Evolutionary conservation across 768 basidiomycete genomes (phyloP).

Genomic region (Suillus subalutaceus): DNA sequence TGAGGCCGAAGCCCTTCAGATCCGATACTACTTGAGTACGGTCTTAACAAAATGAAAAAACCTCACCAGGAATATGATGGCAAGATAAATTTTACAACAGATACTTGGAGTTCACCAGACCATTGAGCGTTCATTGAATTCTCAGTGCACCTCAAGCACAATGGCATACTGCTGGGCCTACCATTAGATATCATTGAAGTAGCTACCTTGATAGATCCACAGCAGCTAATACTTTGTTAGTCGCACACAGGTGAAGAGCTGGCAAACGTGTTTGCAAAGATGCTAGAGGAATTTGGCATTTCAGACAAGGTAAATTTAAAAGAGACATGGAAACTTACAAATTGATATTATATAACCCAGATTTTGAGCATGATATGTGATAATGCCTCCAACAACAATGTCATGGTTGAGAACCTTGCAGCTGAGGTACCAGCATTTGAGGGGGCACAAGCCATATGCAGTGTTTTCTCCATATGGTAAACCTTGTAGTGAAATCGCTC

Average conservation of each 20-base stretch:
- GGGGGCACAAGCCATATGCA: too few relatives aligned
- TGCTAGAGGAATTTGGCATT: slow-evolving; percentile 28
- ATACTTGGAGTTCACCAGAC: slow-evolving; percentile 37
- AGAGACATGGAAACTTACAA: too few relatives aligned
- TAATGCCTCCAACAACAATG: too few relatives aligned
- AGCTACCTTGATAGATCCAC: background rate
- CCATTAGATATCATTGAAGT: slow-evolving; percentile 37
- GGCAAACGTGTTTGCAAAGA: slow-evolving; percentile 18
- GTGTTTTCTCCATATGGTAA: slow-evolving; percentile 13
- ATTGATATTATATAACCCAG: slow-evolving; percentile 12
- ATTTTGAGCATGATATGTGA: slow-evolving; percentile 19
- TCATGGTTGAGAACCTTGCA: too few relatives aligned
- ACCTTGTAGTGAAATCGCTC: slow-evolving; percentile 16
- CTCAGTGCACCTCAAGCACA: slow-evolving; percentile 27
- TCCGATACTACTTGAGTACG: too few relatives aligned
- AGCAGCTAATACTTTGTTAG: background rate
- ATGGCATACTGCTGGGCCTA: slow-evolving; percentile 24
- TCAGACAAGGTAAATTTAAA: slow-evolving; percentile 15
- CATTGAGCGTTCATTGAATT: slow-evolving; percentile 33
- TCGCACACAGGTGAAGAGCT: slow-evolving; percentile 18
- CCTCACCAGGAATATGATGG: slow-evolving; percentile 11
- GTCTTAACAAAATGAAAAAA: too few relatives aligned
- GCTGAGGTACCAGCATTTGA: too few relatives aligned
- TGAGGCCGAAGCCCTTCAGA: too few relatives aligned
- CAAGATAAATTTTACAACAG: background rate